Evolutionary conservation across 2,329 filamentous ascomycete species (phyloP).

Genomic region (Colletotrichum lentis): DNA sequence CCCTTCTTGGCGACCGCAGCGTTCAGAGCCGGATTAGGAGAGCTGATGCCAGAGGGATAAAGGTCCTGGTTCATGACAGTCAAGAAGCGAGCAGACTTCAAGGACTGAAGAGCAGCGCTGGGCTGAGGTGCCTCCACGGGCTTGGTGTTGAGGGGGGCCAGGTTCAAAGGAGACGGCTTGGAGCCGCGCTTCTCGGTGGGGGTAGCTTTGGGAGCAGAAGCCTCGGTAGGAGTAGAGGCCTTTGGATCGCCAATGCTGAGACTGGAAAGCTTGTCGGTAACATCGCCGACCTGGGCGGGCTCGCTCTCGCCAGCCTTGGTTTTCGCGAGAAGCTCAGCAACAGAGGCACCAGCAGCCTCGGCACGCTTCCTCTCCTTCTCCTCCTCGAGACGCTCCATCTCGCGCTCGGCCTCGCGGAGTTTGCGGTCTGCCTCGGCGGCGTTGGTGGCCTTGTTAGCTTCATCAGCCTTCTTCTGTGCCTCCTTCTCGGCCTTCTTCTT

Average conservation of each 20-base stretch:
- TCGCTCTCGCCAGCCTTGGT: constrained; percentile 48
- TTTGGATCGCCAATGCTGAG: constrained; percentile 59
- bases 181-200: constrained; percentile 65
- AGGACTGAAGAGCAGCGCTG: constrained; percentile 89
- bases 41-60: constrained; percentile 85
- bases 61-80: constrained; percentile 78
- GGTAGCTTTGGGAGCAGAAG: constrained; percentile 60
- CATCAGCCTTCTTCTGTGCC: constrained; percentile 58
- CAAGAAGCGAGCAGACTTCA: constrained; percentile 91
- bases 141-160: constrained; percentile 82
- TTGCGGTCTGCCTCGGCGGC: constrained; percentile 69
- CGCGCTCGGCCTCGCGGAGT: constrained; percentile 75
- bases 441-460: constrained; percentile 58
- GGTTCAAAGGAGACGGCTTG: constrained; percentile 89
- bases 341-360: constrained; percentile 57
- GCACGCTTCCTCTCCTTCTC: constrained; percentile 68
- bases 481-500: constrained; percentile 57
- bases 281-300: constrained; percentile 50
- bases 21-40: constrained; percentile 92
- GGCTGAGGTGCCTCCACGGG: constrained; percentile 89
- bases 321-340: constrained; percentile 61
- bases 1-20: constrained; percentile 79
- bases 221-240: constrained; percentile 52
- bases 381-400: constrained; percentile 77
- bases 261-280: constrained; percentile 60